These are phyloP conservation scores for Beauveria caledonica DNA, from an alignment of 2,329 filamentous ascomycete species.

Conservation along the genomic window DNA sequence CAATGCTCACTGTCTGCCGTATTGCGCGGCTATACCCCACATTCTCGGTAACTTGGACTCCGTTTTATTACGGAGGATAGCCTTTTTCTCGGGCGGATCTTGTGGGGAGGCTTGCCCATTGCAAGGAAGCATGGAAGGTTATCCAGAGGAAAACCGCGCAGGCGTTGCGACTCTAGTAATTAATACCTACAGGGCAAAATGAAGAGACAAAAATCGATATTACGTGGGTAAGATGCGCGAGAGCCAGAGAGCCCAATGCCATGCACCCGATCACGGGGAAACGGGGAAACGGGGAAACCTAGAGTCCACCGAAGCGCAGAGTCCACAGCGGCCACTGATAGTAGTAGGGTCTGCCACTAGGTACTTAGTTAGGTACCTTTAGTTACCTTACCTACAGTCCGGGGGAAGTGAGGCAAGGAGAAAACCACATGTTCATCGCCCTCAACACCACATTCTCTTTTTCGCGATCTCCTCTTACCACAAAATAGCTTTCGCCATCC, in stretches of 20 bases:
- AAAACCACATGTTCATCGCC: neutral
- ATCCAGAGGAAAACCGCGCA: neutral
- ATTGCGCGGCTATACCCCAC: conserved; percentile 1
- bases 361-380: too few relatives aligned
- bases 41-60: neutral
- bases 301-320: neutral
- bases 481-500: neutral
- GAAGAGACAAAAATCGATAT: too few relatives aligned
- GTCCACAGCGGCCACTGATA: neutral
- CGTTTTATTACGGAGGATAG: neutral
- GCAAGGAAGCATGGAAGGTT: neutral
- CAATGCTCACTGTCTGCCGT: too few relatives aligned
- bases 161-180: neutral
- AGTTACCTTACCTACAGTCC: neutral
- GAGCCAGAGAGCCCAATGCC: neutral
- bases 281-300: neutral
- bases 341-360: too few relatives aligned
- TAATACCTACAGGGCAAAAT: too few relatives aligned
- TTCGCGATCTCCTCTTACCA: neutral
- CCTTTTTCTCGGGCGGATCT: neutral
- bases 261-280: neutral
- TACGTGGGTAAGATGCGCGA: neutral
- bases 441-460: neutral
- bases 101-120: neutral
- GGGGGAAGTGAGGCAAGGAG: neutral